These are phyloP conservation scores for Cercospora citrullina DNA, from an alignment of 2,329 filamentous ascomycete genomes.

Conservation along the genomic window DNA sequence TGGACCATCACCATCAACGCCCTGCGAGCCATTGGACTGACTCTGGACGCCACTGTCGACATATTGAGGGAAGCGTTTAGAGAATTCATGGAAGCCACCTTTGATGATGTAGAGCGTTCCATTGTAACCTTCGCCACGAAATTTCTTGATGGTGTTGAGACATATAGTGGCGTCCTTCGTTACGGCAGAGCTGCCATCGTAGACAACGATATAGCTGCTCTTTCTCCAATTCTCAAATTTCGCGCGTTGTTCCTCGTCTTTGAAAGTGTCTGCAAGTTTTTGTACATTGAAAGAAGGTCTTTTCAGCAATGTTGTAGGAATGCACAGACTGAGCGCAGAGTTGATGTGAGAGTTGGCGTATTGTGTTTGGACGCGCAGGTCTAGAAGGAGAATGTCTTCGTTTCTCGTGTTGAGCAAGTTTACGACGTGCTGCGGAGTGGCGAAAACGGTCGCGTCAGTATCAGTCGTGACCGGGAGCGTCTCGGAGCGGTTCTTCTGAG, in stretches of 20 bases:
- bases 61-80: conserved; percentile 63
- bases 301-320: conserved; percentile 91
- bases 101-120: conserved; percentile 74
- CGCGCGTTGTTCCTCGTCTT: conserved; percentile 65
- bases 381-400: conserved; percentile 68
- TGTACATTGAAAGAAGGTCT: conserved; percentile 84
- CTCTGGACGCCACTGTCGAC: conserved; percentile 53
- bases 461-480: conserved; percentile 44
- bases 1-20: conserved; percentile 53
- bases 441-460: conserved; percentile 43
- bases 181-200: conserved; percentile 75
- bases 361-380: conserved; percentile 83
- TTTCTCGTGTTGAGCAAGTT: conserved; percentile 49
- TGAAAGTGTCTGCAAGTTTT: conserved; percentile 85
- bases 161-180: conserved; percentile 78
- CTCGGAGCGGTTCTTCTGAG: conserved; percentile 44
- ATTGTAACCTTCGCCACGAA: conserved; percentile 76
- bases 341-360: conserved; percentile 72
- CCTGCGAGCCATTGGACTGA: conserved; percentile 14
- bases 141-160: conserved; percentile 90
- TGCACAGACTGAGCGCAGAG: conserved; percentile 87
- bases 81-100: conserved; percentile 78
- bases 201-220: conserved; percentile 77
- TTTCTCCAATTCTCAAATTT: conserved; percentile 76
- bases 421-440: conserved; percentile 51